Evolutionary conservation across 768 basidiomycete species (phyloP).

Genomic region (Hemileccinum impolitum): DNA sequence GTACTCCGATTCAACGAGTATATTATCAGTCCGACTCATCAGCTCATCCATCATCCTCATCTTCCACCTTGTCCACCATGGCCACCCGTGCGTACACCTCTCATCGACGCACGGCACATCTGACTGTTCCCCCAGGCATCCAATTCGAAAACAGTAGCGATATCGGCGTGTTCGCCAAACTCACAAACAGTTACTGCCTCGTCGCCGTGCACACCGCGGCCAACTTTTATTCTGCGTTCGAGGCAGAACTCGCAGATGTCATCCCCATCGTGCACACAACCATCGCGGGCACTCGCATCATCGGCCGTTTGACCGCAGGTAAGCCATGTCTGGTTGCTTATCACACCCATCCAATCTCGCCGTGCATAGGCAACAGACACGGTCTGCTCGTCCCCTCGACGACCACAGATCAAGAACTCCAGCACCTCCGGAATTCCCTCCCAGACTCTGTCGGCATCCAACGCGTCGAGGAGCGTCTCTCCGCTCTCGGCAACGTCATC

Average conservation of each 20-base stretch:
- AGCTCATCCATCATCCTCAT: no score
- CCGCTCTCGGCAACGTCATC: constrained; percentile 97
- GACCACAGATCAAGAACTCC: constrained; percentile 97
- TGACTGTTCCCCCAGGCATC: constrained; percentile 50
- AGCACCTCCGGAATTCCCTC: constrained; percentile 93
- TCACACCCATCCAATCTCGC: not conserved
- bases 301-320: constrained; percentile 93
- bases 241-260: constrained; percentile 89
- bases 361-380: constrained; percentile 79
- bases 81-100: constrained; percentile 56
- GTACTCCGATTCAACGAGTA: no score
- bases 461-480: constrained; percentile 94
- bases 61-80: constrained; percentile 37
- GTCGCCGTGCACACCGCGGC: constrained; percentile 90
- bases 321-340: not conserved
- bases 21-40: no score
- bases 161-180: constrained; percentile 94
- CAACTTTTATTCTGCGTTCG: constrained; percentile 98
- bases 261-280: constrained; percentile 95
- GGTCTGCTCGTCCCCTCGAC: constrained; percentile 94
- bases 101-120: not conserved
- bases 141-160: constrained; percentile 95
- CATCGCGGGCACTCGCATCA: constrained; percentile 90
- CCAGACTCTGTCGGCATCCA: constrained; percentile 94
- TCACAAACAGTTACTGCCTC: constrained; percentile 98